Base-by-base conservation (phyloP, 2,329 filamentous ascomycete species). In the Aureobasidium zeae region DNA sequence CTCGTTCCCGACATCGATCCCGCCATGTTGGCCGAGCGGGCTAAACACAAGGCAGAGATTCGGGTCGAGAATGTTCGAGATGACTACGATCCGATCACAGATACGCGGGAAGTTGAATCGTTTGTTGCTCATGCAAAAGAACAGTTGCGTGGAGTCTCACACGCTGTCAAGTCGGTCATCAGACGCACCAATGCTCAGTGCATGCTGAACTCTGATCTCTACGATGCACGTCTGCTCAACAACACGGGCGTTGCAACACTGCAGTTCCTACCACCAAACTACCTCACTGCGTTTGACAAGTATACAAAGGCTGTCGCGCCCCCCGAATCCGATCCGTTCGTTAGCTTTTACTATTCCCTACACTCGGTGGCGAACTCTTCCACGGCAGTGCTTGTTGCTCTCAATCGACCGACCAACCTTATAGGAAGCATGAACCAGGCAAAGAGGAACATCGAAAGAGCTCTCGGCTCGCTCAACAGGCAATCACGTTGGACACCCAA, bases 81-180 rank as follows among this genome's bases (percentile, higher is more conserved):
- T 48, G 91, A 98, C 58, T 86, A 85, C 55, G 79, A 86, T 50
- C 88, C 91, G 1, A 72, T 95, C 24, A 68, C 65, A 15, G 84
- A 91, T 51, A 76, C 89, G 35, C 77, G 80, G 20, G 89, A 95
- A 62, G 87, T 95, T 2, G 89, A 96, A 57, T 81, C 91, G 53
- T 94, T 98, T 62, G 81, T 94, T 42, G 81, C 86, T 41, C 85
- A 94, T 58, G 89, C 89, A 15, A 78, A 86, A 53, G 89, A 96
- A 44, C 88, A 87, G 63, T 81, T 98, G 28, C 80, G 87, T 38
- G 79, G 81, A 50, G 78, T 96, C 48, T 88, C 88, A 55, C 80
- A 83, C 55, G 82, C 85, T 44, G 89, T 84, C 1, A 85, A 84
- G 62, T 86, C 80, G 53, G 77, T 93, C 39, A 81, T 91, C 28